phyloP scores from a whole-genome alignment of 2,329 filamentous ascomycete species.

The Venturiaceae sp. region DNA sequence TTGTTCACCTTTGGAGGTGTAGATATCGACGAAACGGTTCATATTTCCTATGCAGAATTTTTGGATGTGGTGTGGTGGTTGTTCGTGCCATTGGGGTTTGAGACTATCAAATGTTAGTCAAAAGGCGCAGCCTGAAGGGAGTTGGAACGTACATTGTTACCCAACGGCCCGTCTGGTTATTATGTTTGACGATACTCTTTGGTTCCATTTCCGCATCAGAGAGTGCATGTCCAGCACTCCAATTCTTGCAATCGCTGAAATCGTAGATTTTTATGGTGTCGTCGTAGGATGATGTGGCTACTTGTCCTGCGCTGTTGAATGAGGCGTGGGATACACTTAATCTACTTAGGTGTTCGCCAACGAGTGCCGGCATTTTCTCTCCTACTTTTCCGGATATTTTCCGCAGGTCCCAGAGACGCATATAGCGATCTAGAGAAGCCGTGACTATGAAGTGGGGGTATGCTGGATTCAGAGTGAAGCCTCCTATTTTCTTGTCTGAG shows the following conservation, averaged over 20 bases:
- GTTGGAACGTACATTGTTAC: constrained; percentile 61
- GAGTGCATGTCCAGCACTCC: constrained; percentile 43
- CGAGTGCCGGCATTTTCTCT: constrained; percentile 51
- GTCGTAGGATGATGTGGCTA: constrained; percentile 91
- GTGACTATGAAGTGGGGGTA: constrained; percentile 79
- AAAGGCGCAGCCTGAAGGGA: not conserved
- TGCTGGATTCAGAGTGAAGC: constrained; percentile 74
- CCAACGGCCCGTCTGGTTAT: constrained; percentile 94
- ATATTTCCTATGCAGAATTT: constrained; percentile 94
- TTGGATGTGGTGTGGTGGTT: constrained; percentile 67
- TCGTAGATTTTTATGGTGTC: constrained; percentile 91
- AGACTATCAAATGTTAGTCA: constrained; percentile 32
- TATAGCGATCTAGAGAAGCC: constrained; percentile 76
- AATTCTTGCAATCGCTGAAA: constrained; percentile 39
- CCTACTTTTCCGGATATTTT: constrained; percentile 60
- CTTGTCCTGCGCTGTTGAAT: constrained; percentile 74
- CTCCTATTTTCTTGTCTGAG: constrained; percentile 90
- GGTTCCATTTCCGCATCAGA: constrained; percentile 58
- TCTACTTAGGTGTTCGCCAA: constrained; percentile 74
- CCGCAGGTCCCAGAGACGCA: constrained; percentile 88
- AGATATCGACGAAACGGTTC: constrained; percentile 95
- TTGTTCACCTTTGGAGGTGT: constrained; percentile 71
- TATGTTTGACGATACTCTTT: constrained; percentile 62
- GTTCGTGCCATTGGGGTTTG: constrained; percentile 82
- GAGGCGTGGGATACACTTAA: constrained; percentile 88